These are phyloP conservation scores for Isochrysis galbana DNA, from an alignment of 78 protist genomes.

Conservation along the genomic window DNA sequence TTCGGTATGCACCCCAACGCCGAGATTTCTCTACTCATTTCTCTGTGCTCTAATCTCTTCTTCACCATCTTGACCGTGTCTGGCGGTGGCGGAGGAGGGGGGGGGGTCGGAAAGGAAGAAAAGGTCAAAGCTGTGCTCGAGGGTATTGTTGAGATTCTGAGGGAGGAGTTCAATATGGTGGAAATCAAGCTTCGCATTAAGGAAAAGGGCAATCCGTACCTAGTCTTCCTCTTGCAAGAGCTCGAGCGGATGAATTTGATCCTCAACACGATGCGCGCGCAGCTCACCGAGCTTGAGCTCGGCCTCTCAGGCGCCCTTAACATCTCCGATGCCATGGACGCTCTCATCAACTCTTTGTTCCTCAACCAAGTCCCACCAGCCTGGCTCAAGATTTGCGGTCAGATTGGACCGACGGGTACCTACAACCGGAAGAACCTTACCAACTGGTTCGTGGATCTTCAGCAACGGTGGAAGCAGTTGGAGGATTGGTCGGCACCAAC, in stretches of 20 bases:
- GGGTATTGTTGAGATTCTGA: neutral
- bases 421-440: constrained; percentile 43
- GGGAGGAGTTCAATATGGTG: constrained; percentile 34
- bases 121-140: constrained; percentile 21
- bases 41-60: constrained; percentile 67
- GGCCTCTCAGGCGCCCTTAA: constrained; percentile 63
- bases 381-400: constrained; percentile 30
- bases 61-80: constrained; percentile 35
- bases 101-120: constrained; percentile 27
- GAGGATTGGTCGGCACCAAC: constrained; percentile 30
- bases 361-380: neutral
- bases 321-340: constrained; percentile 51
- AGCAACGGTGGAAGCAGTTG: constrained; percentile 17
- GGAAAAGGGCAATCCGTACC: constrained; percentile 32
- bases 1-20: constrained; percentile 86
- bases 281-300: constrained; percentile 56
- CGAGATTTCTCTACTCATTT: constrained; percentile 74
- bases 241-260: constrained; percentile 59
- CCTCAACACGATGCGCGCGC: constrained; percentile 33
- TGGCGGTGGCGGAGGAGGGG: constrained; percentile 35
- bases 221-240: constrained; percentile 52
- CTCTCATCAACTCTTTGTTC: neutral
- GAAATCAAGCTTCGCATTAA: constrained; percentile 20
- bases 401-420: neutral
- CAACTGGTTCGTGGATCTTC: constrained; percentile 54